A percentile compares a stretch with the other conserved stretches of the same genome.
These are phyloP conservation scores for Trifolium dubium DNA, from an alignment of 306 rosid genomes.

Conservation along the genomic window DNA sequence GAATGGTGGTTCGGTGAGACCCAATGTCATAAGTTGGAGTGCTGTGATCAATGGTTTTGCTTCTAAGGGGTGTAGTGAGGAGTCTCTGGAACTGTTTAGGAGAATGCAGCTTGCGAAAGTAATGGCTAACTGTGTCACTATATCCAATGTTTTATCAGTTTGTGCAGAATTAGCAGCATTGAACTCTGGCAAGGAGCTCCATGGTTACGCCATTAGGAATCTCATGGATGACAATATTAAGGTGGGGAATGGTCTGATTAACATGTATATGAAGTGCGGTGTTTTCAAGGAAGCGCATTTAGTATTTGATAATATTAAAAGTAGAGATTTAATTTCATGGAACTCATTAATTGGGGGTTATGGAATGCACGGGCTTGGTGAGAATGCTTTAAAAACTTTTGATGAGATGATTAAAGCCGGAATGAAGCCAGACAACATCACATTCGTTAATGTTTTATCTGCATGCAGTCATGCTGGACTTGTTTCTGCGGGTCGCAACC, in stretches of 20 bases:
- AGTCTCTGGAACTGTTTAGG: constrained; percentile 72
- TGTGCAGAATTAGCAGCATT: constrained; percentile 72
- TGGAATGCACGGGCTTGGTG: constrained; percentile 84
- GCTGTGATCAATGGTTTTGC: constrained; percentile 74
- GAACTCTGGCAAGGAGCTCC: constrained; percentile 77
- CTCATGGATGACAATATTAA: constrained; percentile 63
- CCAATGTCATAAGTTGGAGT: constrained; percentile 88
- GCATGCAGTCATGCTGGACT: constrained; percentile 90
- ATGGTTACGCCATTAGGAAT: constrained; percentile 61
- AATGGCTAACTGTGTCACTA: constrained; percentile 63
- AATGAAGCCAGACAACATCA: constrained; percentile 67
- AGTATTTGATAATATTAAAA: constrained; percentile 59
- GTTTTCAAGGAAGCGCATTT: constrained; percentile 61
- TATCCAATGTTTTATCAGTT: constrained; percentile 71
- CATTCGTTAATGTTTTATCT: constrained; percentile 73
- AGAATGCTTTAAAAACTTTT: constrained; percentile 65
- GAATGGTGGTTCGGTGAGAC: constrained; percentile 45
- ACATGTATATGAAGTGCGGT: constrained; percentile 85
- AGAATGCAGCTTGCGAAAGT: constrained; percentile 73
- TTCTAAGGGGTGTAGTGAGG: constrained; percentile 55
- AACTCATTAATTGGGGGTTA: constrained; percentile 80
- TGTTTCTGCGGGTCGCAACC: constrained; percentile 57
- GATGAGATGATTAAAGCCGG: constrained; percentile 60
- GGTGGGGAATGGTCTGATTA: constrained; percentile 81
- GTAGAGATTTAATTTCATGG: constrained; percentile 77